Conservation (phyloP, 78 protist genomes). For the Dictyostelium firmibasis region DNA sequence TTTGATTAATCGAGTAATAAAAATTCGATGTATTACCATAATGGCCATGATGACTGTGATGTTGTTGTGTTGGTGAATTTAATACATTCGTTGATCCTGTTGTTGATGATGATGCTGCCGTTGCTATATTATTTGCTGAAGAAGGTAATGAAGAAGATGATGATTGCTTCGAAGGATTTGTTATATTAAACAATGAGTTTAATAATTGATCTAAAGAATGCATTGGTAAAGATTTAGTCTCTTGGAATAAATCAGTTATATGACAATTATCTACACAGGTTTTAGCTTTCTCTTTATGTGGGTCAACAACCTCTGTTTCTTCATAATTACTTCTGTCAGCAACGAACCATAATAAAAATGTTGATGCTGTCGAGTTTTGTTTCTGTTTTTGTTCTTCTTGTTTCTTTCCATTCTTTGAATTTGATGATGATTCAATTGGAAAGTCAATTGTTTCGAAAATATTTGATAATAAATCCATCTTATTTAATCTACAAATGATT, state of each 20-base stretch:
- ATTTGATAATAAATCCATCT: conserved; percentile 30
- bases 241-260: conserved; percentile 53
- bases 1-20: background rate
- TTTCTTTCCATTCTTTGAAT: background rate
- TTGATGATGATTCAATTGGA: conserved; percentile 2
- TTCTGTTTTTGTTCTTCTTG: background rate
- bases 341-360: conserved; percentile 31
- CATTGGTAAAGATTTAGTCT: conserved; percentile 49
- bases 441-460: conserved; percentile 60
- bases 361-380: background rate
- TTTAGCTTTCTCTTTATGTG: conserved; percentile 49
- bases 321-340: conserved; percentile 1
- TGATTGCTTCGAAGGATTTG: conserved; percentile 13
- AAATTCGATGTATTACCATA: background rate
- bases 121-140: background rate
- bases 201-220: conserved; percentile 54
- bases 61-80: background rate
- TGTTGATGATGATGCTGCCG: background rate
- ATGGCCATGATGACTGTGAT: background rate
- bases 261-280: conserved; percentile 66
- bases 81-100: background rate
- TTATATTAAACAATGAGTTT: conserved; percentile 14
- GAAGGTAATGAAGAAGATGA: background rate
- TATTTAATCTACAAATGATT: conserved; percentile 53
- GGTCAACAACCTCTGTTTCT: background rate